Evolutionary conservation across 345 rosid genomes (phyloP), one percentile per base, ranked within the genome.

Genomic region (Hirschfeldia incana): DNA sequence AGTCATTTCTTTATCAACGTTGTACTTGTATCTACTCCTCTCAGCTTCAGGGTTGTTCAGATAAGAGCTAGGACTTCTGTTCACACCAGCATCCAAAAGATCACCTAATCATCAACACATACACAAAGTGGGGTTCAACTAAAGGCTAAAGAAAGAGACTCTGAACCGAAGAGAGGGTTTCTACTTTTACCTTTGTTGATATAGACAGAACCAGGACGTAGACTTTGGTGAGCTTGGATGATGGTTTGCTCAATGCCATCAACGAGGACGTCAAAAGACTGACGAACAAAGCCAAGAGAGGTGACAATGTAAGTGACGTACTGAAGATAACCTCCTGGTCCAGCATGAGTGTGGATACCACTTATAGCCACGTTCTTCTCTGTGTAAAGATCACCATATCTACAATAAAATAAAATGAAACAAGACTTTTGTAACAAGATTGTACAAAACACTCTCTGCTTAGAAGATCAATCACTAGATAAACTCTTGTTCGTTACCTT

Each of bases 321-420:
- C 72, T 96, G 99, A 70, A 96, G 94, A 83, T 90, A 96, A 29
- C 98, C 99, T 42, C 98, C 99, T 2, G 99, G 97, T 32, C 99
- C 99, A 33, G 98, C 94, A 82, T 96, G 99, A 0, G 98, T 89
- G 77, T 93, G 99, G 75, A 92, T 90, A 12, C 99, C 99, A 80
- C 97, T 93, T 55, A 96, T 93, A 8, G 94, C 99, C 30, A 96
- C 94, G 78, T 96, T 96, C 70, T 88, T 88, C 84, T 92, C 97
- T 6, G 92, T 92, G 76, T 96, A 96, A 9, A 96, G 78, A 75
- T 92, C 88, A 6, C 97, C 99, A 76, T 93, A 96, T 81, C 97
- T 95, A 86, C n/a, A n/a, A 33, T 6, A 83, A 67, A 76, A 46
- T n/a, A 8, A 42, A 42, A 10, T 8, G 13, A 33, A 42, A 39